Percentiles rank a stretch among this genome's conserved stretches.
These are phyloP conservation scores for Raddia guianensis DNA, from an alignment of 176 grass and related monocot species.

Conservation along the genomic window DNA sequence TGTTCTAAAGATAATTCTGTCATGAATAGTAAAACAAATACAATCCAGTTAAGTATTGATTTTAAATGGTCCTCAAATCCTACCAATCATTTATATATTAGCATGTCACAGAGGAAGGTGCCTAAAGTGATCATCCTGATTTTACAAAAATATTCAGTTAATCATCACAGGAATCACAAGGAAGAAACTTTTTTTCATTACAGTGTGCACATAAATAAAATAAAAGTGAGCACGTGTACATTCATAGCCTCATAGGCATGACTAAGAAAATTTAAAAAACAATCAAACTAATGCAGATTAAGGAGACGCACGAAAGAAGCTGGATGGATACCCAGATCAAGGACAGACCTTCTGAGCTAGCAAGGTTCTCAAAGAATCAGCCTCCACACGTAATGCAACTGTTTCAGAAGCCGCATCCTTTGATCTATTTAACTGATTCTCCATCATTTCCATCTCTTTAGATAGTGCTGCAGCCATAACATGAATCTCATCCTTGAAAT, in stretches of 20 bases:
- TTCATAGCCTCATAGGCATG: conserved; percentile 4
- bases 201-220: neutral
- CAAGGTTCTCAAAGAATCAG: conserved; percentile 63
- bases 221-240: neutral
- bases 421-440: conserved; percentile 83
- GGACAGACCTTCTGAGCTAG: conserved; percentile 68
- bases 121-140: conserved; percentile 11
- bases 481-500: conserved; percentile 95
- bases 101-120: conserved; percentile 2
- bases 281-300: conserved; percentile 23
- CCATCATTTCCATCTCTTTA: conserved; percentile 97
- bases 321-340: conserved; percentile 3
- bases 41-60: neutral
- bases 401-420: conserved; percentile 79
- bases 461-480: conserved; percentile 85
- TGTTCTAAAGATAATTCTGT: neutral
- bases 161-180: conserved; percentile 2
- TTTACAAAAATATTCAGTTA: neutral
- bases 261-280: neutral
- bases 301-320: neutral
- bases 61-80: conserved; percentile 3
- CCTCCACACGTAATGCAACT: conserved; percentile 72
- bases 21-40: conserved; percentile 12
- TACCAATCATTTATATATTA: conserved; percentile 1
- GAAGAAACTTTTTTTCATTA: conserved; percentile 30